Percentiles rank a stretch among this genome's conserved stretches.
These are phyloP conservation scores for Butyriboletus appendiculatus DNA, from an alignment of 1,284 basidiomycete genomes.

Conservation along the genomic window DNA sequence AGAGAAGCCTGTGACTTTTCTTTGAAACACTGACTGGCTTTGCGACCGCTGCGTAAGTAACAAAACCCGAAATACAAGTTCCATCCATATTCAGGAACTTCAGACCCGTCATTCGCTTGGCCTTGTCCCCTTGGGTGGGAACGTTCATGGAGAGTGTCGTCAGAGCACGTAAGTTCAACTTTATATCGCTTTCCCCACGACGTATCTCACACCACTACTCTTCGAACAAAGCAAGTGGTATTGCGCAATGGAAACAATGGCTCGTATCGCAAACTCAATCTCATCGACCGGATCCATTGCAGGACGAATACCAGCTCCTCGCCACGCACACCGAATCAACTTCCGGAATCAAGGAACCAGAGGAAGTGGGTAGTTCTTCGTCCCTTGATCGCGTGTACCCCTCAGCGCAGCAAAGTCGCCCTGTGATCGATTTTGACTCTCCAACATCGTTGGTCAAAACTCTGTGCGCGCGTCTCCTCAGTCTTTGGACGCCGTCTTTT, in stretches of 20 bases:
- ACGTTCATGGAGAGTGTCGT: slow-evolving; percentile 11
- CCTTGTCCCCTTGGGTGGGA: not conserved
- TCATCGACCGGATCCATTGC: slow-evolving; percentile 13
- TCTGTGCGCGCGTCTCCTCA: slow-evolving; percentile 21
- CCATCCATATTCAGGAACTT: not conserved
- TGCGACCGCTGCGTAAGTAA: not conserved
- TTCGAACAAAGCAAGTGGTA: slow-evolving; percentile 6
- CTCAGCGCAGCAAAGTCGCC: slow-evolving; percentile 12
- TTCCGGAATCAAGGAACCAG: slow-evolving; percentile 4
- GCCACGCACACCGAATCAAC: slow-evolving; percentile 5
- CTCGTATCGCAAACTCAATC: not conserved
- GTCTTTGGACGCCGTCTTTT: slow-evolving; percentile 33
- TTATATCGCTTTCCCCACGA: not conserved
- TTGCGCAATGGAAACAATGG: slow-evolving; percentile 25
- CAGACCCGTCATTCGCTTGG: not conserved
- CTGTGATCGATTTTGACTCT: slow-evolving; percentile 24
- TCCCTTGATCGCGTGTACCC: not conserved
- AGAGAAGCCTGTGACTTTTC: not conserved
- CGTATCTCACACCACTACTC: slow-evolving; percentile 1
- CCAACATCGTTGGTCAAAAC: slow-evolving; percentile 20
- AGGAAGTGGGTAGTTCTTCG: slow-evolving; percentile 7
- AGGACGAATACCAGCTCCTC: slow-evolving; percentile 32
- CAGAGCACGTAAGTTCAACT: slow-evolving; percentile 11
- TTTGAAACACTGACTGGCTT: not conserved
- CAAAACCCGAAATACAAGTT: not conserved